A percentile compares a stretch with the other conserved stretches of the same genome.
phyloP scores from a whole-genome alignment of 257 asterid species.

The Penstemon newberryi region DNA sequence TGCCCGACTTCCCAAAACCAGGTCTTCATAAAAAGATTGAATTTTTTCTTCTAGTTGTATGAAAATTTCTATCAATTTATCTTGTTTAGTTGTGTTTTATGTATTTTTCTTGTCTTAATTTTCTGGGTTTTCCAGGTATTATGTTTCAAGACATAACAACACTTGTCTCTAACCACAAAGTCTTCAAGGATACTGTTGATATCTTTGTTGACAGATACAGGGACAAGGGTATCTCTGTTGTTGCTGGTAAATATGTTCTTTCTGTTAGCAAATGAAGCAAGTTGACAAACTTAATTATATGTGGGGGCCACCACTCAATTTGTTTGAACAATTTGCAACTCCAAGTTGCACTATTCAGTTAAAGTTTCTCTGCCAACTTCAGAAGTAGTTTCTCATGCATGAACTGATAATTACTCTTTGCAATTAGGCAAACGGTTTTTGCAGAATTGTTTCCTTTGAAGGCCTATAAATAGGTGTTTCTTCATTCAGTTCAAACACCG shows the following conservation, averaged over 20 bases:
- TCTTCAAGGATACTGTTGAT: constrained; percentile 73
- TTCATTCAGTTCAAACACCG: no score
- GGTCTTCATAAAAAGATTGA: constrained; percentile 35
- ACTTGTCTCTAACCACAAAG: constrained; percentile 70
- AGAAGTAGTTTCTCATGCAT: no score
- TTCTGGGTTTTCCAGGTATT: constrained; percentile 51
- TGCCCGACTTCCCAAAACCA: constrained; percentile 90
- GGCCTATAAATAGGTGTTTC: no score
- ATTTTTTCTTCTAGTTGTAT: neutral
- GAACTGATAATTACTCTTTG: no score
- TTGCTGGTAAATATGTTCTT: constrained; percentile 67
- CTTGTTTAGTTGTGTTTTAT: constrained; percentile 8
- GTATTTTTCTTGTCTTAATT: neutral
- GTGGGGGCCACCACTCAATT: no score
- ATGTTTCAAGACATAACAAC: constrained; percentile 96
- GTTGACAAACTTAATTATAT: no score
- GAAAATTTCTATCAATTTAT: neutral
- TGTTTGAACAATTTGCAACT: no score
- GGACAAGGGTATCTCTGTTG: constrained; percentile 79
- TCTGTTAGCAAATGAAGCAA: no score
- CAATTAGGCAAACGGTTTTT: no score
- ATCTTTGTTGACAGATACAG: constrained; percentile 86
- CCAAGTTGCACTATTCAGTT: no score
- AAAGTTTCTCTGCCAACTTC: no score
- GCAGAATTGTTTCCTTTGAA: no score